Evolutionary conservation across 2,329 filamentous ascomycete genomes (phyloP).

Genomic region (Cladosporium sp.): DNA sequence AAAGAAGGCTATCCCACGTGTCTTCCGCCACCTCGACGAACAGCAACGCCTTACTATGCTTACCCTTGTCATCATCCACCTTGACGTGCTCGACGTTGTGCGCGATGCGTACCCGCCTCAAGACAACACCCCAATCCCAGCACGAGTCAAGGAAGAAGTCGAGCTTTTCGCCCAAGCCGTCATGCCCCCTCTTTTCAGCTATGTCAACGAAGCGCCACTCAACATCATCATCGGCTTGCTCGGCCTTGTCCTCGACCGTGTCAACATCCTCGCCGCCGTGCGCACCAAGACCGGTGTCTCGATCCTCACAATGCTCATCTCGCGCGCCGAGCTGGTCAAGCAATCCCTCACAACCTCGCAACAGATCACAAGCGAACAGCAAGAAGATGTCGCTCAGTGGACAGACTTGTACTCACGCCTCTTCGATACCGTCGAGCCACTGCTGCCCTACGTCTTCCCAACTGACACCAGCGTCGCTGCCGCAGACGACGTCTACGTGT

Average conservation of each 20-base stretch:
- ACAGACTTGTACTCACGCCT: conserved; percentile 76
- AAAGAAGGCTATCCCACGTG: conserved; percentile 90
- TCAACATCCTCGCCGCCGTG: conserved; percentile 79
- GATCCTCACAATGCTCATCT: conserved; percentile 89
- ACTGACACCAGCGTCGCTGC: conserved; percentile 70
- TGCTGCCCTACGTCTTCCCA: conserved; percentile 82
- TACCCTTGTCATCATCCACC: conserved; percentile 90
- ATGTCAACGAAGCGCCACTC: conserved; percentile 85
- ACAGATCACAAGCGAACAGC: conserved; percentile 47
- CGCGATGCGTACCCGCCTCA: conserved; percentile 68
- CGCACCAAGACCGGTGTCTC: conserved; percentile 83
- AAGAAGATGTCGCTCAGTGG: conserved; percentile 75
- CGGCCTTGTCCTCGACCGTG: conserved; percentile 74
- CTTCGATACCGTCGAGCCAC: conserved; percentile 82
- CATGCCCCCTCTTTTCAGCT: conserved; percentile 83
- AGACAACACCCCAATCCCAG: conserved; percentile 69
- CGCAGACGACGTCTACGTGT: conserved; percentile 85
- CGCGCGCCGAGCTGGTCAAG: conserved; percentile 88
- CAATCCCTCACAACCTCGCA: conserved; percentile 65
- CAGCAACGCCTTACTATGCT: conserved; percentile 92
- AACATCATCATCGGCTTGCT: conserved; percentile 88
- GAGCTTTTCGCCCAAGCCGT: conserved; percentile 85
- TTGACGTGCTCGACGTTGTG: conserved; percentile 88
- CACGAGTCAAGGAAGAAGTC: conserved; percentile 80
- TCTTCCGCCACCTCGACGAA: conserved; percentile 88